Evolutionary conservation across 2,329 filamentous ascomycete genomes (phyloP).

Genomic region (Diaporthe aspalathi): DNA sequence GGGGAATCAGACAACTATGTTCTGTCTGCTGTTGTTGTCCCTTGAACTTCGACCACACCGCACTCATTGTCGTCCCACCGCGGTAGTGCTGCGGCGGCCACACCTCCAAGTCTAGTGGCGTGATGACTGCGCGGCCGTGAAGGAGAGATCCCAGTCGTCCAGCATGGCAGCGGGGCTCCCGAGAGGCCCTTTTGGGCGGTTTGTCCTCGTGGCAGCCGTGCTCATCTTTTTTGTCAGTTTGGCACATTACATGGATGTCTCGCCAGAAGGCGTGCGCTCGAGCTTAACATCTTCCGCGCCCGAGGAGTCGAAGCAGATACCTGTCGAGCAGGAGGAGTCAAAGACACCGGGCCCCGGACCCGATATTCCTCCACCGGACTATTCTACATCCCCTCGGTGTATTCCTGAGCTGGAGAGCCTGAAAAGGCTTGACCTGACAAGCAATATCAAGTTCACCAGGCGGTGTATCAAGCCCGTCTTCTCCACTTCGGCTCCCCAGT

Average conservation of each 20-base stretch:
- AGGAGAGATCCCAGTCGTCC: neutral
- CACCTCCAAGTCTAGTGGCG: neutral
- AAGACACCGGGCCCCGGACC: neutral
- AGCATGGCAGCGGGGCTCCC: slow-evolving; percentile 24
- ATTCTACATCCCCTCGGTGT: neutral
- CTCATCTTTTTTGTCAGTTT: slow-evolving; percentile 11
- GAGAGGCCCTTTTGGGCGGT: slow-evolving; percentile 17
- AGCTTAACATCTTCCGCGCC: neutral
- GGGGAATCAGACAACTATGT: neutral
- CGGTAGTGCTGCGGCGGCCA: neutral
- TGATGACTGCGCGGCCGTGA: neutral
- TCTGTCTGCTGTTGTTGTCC: neutral
- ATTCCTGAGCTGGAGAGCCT: slow-evolving; percentile 19
- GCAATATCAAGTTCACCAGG: slow-evolving; percentile 32
- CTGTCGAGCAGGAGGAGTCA: neutral
- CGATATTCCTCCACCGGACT: neutral
- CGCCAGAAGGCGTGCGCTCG: neutral
- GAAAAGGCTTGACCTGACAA: slow-evolving; percentile 18
- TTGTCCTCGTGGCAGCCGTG: slow-evolving; percentile 3
- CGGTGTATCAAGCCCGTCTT: slow-evolving; percentile 33
- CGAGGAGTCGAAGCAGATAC: neutral
- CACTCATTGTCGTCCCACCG: neutral
- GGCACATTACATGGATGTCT: slow-evolving; percentile 1
- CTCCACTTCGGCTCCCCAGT: neutral
- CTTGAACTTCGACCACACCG: neutral